Evolutionary conservation across 2,329 filamentous ascomycete genomes (phyloP).

Genomic region (Plectosphaerella cucumerina): DNA sequence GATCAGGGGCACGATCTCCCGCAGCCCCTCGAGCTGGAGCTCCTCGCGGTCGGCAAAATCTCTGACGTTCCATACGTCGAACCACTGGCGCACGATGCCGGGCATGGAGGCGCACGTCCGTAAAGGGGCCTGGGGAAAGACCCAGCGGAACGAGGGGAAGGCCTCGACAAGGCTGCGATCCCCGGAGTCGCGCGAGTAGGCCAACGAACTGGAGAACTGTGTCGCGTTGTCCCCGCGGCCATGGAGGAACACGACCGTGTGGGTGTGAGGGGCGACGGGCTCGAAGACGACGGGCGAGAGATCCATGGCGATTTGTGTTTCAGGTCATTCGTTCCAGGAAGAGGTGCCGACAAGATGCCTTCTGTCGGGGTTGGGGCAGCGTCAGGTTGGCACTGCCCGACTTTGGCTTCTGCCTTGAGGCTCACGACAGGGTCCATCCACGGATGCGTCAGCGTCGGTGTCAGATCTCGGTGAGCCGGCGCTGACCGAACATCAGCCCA

Average conservation of each 20-base stretch:
- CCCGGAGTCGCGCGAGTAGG: constrained; percentile 23
- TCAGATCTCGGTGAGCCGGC: too few relatives aligned
- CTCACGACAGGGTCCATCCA: not conserved
- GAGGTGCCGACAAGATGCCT: too few relatives aligned
- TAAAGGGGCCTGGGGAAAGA: constrained; percentile 19
- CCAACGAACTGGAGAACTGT: constrained; percentile 25
- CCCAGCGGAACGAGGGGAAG: constrained; percentile 21
- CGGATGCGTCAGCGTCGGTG: too few relatives aligned
- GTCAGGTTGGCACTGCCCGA: not conserved
- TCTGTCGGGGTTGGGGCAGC: not conserved
- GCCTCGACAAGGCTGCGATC: constrained; percentile 14
- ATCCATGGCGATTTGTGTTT: not conserved
- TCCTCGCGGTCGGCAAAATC: constrained; percentile 8
- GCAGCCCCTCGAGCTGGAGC: constrained; percentile 17
- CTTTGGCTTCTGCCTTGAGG: not conserved
- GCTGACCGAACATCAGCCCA: too few relatives aligned
- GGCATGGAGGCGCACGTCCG: constrained; percentile 16
- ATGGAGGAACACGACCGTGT: constrained; percentile 41
- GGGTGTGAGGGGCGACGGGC: constrained; percentile 23
- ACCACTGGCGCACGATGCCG: constrained; percentile 21
- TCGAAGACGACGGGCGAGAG: constrained; percentile 6
- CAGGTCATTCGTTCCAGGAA: too few relatives aligned
- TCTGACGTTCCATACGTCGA: constrained; percentile 18
- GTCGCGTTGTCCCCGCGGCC: constrained; percentile 35
- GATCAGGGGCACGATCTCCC: constrained; percentile 15